Conservation (phyloP, 169 alveolate genomes). For the Plasmodium adleri region DNA sequence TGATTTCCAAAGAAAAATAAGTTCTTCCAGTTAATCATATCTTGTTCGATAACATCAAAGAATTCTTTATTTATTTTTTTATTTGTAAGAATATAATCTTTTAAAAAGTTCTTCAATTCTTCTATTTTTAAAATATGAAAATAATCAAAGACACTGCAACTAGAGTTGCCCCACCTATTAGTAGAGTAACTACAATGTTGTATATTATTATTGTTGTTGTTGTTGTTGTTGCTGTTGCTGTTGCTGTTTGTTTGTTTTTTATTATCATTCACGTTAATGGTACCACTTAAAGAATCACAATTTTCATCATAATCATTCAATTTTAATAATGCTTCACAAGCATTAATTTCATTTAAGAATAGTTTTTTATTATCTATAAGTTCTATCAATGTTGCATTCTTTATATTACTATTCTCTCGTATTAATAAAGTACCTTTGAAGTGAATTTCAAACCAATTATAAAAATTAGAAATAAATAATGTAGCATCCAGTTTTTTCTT, state of each 20-base stretch:
- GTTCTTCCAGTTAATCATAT: conserved; percentile 16
- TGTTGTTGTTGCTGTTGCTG: no score
- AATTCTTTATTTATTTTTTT: conserved; percentile 35
- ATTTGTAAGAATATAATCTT: conserved; percentile 6
- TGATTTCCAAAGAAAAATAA: neutral
- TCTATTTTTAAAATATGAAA: neutral
- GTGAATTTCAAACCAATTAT: conserved; percentile 40
- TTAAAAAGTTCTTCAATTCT: conserved; percentile 38
- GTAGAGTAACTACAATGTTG: no score
- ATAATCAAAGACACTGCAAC: neutral
- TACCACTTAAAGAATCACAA: no score
- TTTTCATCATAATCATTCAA: neutral
- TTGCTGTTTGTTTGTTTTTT: no score
- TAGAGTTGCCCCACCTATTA: no score
- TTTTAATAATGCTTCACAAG: conserved; percentile 41
- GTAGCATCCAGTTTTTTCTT: conserved; percentile 17
- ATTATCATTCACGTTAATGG: no score
- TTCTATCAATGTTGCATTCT: conserved; percentile 15
- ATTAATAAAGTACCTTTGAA: conserved; percentile 25
- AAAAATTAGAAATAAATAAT: conserved; percentile 17
- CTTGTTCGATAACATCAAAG: conserved; percentile 25
- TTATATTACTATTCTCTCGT: conserved; percentile 34
- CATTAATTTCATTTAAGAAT: conserved; percentile 22
- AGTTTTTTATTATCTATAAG: conserved; percentile 6
- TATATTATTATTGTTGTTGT: no score